phyloP scores from a whole-genome alignment of 768 basidiomycete species.

The Naganishia randhawae region DNA sequence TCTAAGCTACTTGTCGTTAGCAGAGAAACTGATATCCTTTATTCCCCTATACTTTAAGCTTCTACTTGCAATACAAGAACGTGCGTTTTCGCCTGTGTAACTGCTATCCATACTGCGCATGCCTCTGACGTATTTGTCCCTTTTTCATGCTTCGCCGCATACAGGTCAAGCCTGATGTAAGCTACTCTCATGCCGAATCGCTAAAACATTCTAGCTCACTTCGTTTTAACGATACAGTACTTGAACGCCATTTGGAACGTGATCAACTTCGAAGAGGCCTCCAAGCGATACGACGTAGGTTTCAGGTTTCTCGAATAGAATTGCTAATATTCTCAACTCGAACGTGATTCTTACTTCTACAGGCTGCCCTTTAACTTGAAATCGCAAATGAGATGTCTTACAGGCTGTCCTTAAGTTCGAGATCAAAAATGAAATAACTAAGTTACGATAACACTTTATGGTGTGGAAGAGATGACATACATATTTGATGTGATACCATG shows the following conservation, averaged over 20 bases:
- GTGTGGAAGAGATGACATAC: too few species aligned
- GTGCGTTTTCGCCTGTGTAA: slow-evolving; percentile 40
- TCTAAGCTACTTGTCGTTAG: neutral
- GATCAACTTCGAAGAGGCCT: slow-evolving; percentile 92
- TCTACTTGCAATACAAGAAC: slow-evolving; percentile 94
- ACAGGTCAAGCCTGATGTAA: slow-evolving; percentile 71
- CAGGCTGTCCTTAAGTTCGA: too few species aligned
- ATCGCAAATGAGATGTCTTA: neutral
- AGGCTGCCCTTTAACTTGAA: neutral
- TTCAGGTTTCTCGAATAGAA: too few species aligned
- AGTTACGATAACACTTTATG: too few species aligned
- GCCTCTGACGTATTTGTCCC: neutral
- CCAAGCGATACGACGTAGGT: slow-evolving; percentile 58
- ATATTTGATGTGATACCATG: too few species aligned
- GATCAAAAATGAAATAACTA: too few species aligned
- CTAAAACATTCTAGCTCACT: neutral
- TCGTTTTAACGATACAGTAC: slow-evolving; percentile 59
- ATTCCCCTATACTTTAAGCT: slow-evolving; percentile 46
- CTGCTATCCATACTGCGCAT: neutral
- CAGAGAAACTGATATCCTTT: slow-evolving; percentile 54
- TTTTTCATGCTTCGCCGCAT: neutral
- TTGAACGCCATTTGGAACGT: slow-evolving; percentile 93
- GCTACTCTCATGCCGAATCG: slow-evolving; percentile 42
- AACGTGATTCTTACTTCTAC: neutral
- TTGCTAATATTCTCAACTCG: neutral